Evolutionary conservation across 345 rosid genomes (phyloP).

Genomic region (Leavenworthia alabamica): DNA sequence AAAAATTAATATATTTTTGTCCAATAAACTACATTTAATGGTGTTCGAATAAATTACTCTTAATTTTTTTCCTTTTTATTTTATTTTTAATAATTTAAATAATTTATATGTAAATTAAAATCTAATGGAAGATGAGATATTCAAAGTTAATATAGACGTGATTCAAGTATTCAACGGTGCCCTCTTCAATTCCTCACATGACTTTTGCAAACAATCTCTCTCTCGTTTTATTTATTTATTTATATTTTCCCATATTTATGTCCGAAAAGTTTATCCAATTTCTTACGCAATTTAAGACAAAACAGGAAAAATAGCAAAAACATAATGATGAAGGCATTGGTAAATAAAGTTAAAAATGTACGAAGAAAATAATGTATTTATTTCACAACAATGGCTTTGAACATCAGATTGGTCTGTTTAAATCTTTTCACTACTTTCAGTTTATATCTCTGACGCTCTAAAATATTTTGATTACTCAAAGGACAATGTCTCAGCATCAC

Average conservation of each 20-base stretch:
- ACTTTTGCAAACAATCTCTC: slow-evolving; percentile 22
- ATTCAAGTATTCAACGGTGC: slow-evolving; percentile 33
- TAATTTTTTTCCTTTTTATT: too few relatives aligned
- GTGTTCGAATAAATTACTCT: too few relatives aligned
- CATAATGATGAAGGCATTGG: background rate
- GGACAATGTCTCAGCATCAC: slow-evolving; percentile 11
- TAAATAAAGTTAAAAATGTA: slow-evolving; percentile 24
- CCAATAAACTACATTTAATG: too few relatives aligned
- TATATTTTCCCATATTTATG: background rate
- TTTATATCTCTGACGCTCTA: slow-evolving; percentile 6
- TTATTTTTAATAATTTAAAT: too few relatives aligned
- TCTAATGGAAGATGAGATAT: background rate
- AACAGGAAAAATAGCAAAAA: background rate
- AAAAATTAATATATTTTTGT: too few relatives aligned
- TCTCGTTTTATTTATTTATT: background rate
- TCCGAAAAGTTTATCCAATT: background rate
- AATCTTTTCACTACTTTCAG: slow-evolving; percentile 10
- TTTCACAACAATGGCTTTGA: slow-evolving; percentile 10
- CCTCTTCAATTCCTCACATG: slow-evolving; percentile 31
- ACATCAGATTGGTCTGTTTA: slow-evolving; percentile 5
- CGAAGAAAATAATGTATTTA: slow-evolving; percentile 4
- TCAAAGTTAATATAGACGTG: slow-evolving; percentile 27
- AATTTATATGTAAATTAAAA: background rate
- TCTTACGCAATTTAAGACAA: slow-evolving; percentile 10
- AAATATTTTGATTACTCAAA: slow-evolving; percentile 15